phyloP scores from a whole-genome alignment of 805 yeast species.

The Limtongozyma cylindracea region DNA sequence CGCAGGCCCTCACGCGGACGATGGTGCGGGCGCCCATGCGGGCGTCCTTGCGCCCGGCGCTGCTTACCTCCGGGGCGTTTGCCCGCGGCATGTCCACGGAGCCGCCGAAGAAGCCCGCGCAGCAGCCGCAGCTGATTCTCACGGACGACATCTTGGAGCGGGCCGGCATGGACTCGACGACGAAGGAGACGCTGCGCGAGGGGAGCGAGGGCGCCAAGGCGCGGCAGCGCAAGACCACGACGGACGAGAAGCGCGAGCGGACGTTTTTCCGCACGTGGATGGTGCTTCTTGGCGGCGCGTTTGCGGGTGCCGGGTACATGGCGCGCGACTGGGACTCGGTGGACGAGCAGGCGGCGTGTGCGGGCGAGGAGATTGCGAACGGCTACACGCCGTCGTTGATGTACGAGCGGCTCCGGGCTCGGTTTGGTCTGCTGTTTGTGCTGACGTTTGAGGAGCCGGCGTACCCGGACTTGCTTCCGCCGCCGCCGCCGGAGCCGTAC shows the following conservation, averaged over 20 bases:
- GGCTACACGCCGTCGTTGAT: slow-evolving; percentile 46
- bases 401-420: slow-evolving; percentile 41
- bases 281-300: slow-evolving; percentile 23
- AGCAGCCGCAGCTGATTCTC: slow-evolving; percentile 24
- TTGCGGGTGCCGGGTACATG: slow-evolving; percentile 35
- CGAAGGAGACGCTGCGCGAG: slow-evolving; percentile 2
- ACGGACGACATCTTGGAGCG: slow-evolving; percentile 62
- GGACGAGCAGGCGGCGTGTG: slow-evolving; percentile 30
- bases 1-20: too few species aligned
- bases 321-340: slow-evolving; percentile 70
- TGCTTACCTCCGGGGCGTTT: slow-evolving; percentile 3
- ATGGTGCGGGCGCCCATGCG: background rate
- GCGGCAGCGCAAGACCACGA: slow-evolving; percentile 25
- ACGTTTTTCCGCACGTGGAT: slow-evolving; percentile 55
- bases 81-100: too few species aligned
- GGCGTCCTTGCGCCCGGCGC: background rate
- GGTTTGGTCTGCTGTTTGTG: slow-evolving; percentile 53
- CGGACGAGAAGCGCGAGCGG: slow-evolving; percentile 63
- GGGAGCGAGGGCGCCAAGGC: slow-evolving; percentile 3
- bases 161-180: slow-evolving; percentile 49
- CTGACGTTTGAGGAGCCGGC: slow-evolving; percentile 75
- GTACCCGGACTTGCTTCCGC: slow-evolving; percentile 80
- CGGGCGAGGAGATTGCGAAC: slow-evolving; percentile 25
- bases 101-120: slow-evolving; percentile 5
- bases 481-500: slow-evolving; percentile 76